Conservation (phyloP, 192 early-diverging fungal species). For the Podochytrium sp. region DNA sequence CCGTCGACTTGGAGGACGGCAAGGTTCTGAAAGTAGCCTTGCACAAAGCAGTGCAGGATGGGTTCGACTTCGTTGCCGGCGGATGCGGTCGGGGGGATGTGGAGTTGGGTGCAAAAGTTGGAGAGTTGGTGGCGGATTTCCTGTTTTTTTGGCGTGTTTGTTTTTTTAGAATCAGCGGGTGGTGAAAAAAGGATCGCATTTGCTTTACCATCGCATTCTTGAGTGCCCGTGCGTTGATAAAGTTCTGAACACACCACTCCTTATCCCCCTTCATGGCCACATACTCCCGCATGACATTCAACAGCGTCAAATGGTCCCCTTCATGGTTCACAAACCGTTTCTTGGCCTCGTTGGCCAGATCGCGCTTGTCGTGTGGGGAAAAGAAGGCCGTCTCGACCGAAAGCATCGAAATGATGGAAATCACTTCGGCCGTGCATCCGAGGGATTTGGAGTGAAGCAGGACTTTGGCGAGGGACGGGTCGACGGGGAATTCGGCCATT, state of each 20-base stretch:
- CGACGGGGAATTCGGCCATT: constrained; percentile 90
- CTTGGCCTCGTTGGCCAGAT: constrained; percentile 79
- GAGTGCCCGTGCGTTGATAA: constrained; percentile 85
- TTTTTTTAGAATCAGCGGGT: background rate
- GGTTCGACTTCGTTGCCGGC: constrained; percentile 77
- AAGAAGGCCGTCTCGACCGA: constrained; percentile 92
- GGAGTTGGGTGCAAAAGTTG: constrained; percentile 72
- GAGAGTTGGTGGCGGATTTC: constrained; percentile 88
- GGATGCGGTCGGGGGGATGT: constrained; percentile 63
- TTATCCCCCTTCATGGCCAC: constrained; percentile 75
- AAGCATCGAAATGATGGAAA: constrained; percentile 88
- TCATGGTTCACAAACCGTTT: constrained; percentile 80
- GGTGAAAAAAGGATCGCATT: background rate
- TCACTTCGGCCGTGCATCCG: constrained; percentile 84
- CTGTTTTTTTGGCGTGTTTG: constrained; percentile 34
- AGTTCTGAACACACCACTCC: constrained; percentile 92
- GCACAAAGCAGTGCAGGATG: constrained; percentile 83
- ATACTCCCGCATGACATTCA: constrained; percentile 84
- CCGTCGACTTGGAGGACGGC: constrained; percentile 88
- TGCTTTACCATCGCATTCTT: constrained; percentile 73
- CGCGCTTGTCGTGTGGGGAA: constrained; percentile 81
- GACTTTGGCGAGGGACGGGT: constrained; percentile 87
- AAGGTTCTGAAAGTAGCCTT: constrained; percentile 89
- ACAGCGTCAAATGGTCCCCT: constrained; percentile 92
- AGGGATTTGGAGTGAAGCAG: constrained; percentile 76